phyloP scores from a whole-genome alignment of 2,329 filamentous ascomycete species.

The Colletotrichum siamense region DNA sequence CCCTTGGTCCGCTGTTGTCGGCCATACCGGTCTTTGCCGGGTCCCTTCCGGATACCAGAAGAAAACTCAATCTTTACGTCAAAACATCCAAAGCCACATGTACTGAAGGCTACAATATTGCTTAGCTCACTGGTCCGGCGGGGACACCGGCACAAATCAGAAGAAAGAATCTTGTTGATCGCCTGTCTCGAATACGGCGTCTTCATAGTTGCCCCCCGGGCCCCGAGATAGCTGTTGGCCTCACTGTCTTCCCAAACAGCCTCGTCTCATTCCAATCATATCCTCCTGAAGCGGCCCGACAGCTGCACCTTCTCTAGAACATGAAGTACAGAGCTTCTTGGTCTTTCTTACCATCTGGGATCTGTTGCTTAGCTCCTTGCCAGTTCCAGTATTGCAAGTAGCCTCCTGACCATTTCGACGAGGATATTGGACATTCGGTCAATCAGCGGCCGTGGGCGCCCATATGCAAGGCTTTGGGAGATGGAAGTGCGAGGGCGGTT shows the following conservation, averaged over 20 bases:
- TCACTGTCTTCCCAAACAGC: background rate
- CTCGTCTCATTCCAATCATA: background rate
- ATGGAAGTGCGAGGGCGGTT: background rate
- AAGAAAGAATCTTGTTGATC: too few species aligned
- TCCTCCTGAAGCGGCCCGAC: background rate
- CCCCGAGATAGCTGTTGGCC: background rate
- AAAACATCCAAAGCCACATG: too few species aligned
- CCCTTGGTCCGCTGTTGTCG: background rate
- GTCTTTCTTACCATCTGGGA: background rate
- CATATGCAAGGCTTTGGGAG: background rate
- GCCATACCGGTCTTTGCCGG: background rate
- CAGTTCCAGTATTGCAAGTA: background rate
- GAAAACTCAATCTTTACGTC: too few species aligned
- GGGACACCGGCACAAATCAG: too few species aligned
- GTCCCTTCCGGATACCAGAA: background rate
- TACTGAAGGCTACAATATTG: too few species aligned
- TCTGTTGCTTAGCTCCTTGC: fast-evolving
- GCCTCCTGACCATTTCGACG: background rate
- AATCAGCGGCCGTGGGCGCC: background rate
- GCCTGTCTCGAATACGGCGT: too few species aligned
- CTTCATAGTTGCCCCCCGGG: too few species aligned
- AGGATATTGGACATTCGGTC: background rate
- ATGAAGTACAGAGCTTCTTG: background rate
- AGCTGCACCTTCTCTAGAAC: background rate
- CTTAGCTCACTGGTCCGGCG: too few species aligned